Conservation (phyloP, 208 protist genomes). For the Trypanosoma boissoni region DNA sequence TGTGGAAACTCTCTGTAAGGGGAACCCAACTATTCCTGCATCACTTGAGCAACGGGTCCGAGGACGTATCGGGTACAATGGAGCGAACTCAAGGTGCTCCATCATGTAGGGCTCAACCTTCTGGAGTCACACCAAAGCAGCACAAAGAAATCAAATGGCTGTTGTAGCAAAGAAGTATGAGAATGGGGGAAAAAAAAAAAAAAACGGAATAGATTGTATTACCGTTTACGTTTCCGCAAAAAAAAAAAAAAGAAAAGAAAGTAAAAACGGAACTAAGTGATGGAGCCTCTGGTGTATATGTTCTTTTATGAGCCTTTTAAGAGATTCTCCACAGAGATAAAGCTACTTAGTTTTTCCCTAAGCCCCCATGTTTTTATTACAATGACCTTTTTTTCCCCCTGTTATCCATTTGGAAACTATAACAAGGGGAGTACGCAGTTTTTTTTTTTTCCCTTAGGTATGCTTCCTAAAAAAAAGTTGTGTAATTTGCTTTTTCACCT, state of each 20-base stretch:
- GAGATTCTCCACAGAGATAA: too few species aligned
- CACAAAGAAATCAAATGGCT: background rate
- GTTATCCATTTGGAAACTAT: too few species aligned
- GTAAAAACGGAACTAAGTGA: too few species aligned
- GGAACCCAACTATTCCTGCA: conserved; percentile 42
- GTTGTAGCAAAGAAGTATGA: background rate
- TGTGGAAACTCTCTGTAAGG: conserved; percentile 51
- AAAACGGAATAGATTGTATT: too few species aligned
- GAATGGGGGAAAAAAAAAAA: background rate
- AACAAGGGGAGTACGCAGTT: too few species aligned
- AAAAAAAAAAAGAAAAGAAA: too few species aligned
- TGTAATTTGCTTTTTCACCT: background rate
- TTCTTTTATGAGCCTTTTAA: too few species aligned
- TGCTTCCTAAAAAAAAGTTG: background rate
- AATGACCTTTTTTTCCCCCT: too few species aligned
- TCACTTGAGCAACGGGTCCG: conserved; percentile 58
- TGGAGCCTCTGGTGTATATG: too few species aligned
- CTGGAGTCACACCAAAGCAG: background rate
- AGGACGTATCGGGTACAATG: conserved; percentile 35
- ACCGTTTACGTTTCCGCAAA: too few species aligned
- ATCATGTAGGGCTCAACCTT: conserved; percentile 9
- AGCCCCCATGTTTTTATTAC: too few species aligned
- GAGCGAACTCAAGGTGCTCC: conserved; percentile 8
- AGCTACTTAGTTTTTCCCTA: too few species aligned
- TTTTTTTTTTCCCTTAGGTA: background rate